Conservation (phyloP, 2,329 filamentous ascomycete genomes). For the Fonsecaea monophora region DNA sequence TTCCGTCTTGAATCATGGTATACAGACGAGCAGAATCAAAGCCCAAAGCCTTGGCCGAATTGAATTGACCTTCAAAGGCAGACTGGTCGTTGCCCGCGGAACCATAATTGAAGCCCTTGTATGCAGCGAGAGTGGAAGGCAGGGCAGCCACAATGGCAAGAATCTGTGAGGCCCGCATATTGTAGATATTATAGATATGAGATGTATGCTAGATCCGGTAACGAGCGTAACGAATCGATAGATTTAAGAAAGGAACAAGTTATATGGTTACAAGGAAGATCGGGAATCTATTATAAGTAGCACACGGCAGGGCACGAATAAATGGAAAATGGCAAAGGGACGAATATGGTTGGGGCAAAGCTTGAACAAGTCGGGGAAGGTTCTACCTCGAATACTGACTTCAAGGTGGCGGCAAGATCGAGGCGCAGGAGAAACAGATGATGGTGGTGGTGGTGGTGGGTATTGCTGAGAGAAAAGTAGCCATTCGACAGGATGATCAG, state of each 20-base stretch:
- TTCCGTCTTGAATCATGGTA: slow-evolving; percentile 69
- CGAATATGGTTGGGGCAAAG: slow-evolving; percentile 8
- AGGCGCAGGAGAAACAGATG: slow-evolving; percentile 22
- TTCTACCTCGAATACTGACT: neutral
- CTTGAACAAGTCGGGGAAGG: slow-evolving; percentile 4
- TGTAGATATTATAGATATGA: slow-evolving; percentile 12
- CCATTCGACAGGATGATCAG: neutral
- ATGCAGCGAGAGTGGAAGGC: slow-evolving; percentile 41
- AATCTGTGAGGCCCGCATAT: slow-evolving; percentile 44
- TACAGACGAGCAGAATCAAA: slow-evolving; percentile 61
- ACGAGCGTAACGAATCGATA: slow-evolving; percentile 20
- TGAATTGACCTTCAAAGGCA: slow-evolving; percentile 55
- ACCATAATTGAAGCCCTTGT: slow-evolving; percentile 59
- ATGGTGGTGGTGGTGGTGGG: neutral
- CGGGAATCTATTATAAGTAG: neutral
- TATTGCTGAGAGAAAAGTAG: neutral
- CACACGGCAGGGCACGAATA: neutral
- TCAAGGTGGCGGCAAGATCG: slow-evolving; percentile 25
- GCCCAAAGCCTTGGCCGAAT: slow-evolving; percentile 52
- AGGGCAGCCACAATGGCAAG: slow-evolving; percentile 44
- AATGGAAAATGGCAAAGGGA: slow-evolving; percentile 6
- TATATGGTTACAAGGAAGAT: slow-evolving; percentile 4
- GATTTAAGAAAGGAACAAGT: slow-evolving; percentile 1
- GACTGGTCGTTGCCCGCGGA: slow-evolving; percentile 50
- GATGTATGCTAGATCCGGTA: slow-evolving; percentile 8